These are phyloP conservation scores for Camellia lanceoleosa DNA, from an alignment of 148 eudicot genomes.

Conservation along the genomic window DNA sequence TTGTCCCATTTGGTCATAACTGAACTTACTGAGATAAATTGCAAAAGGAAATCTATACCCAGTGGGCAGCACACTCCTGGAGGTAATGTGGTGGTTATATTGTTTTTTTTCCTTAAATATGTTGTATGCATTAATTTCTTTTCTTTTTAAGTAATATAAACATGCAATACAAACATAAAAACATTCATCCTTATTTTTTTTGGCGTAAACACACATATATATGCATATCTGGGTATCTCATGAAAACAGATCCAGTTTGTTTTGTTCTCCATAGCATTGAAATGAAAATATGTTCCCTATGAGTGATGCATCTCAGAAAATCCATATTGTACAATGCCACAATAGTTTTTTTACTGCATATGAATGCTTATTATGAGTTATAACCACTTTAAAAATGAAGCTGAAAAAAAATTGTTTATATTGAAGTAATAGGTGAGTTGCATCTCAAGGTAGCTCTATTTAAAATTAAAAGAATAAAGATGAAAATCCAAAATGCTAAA, in stretches of 20 bases:
- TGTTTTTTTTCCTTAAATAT: neutral
- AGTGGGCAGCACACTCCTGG: conserved; percentile 21
- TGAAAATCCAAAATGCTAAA: neutral
- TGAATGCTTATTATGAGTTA: neutral
- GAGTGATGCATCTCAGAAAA: neutral
- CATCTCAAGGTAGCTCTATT: neutral
- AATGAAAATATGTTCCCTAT: neutral
- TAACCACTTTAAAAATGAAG: neutral
- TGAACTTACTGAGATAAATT: conserved; percentile 53
- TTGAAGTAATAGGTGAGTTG: neutral
- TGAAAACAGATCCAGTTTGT: neutral
- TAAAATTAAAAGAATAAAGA: neutral
- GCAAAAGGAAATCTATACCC: conserved; percentile 21
- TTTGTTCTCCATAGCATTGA: no score
- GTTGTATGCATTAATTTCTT: neutral
- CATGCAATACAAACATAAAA: neutral
- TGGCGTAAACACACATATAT: neutral
- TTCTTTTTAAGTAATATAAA: neutral
- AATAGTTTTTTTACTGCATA: no score
- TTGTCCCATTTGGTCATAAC: conserved; percentile 57
- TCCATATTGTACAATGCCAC: neutral
- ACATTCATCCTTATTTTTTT: neutral
- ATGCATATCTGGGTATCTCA: neutral
- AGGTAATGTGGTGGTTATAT: conserved; percentile 35
- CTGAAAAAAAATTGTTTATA: neutral